Base-by-base conservation (phyloP, 164 flowering plant genomes). In the Magnolia kwangsiensis region DNA sequence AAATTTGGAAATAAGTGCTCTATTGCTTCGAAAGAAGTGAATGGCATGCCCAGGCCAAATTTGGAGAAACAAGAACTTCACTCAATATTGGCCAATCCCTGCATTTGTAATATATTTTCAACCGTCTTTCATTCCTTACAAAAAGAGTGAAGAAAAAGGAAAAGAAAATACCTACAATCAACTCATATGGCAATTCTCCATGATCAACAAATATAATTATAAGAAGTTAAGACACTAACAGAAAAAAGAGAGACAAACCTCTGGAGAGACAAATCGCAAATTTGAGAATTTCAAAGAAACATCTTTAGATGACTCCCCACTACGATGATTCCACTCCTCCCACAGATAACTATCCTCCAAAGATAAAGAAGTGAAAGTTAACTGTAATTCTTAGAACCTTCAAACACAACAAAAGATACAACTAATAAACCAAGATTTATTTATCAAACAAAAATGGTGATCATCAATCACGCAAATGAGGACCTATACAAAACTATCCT, bases 321-420 rank as follows among this genome's bases (percentile, higher is more conserved):
- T 85, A 82, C 90, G 89, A 78, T 88, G 98, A 77, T 92, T 96
- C 99, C 99, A 96, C 82, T 94, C 98, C 82, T 94, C 98, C 87
- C 85, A 90, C 55, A 96, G 79, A 78, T 96, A 96, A 84, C 98
- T 95, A 89, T 71, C 69, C 79, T 77, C 66, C 13, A 37, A 68
- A 29, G 7, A 37, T 9, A 31, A 37, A 37, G 45, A 37, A 37
- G 45, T 37, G 58, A 20, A 31, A 71, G 8, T 71, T 74, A 78
- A n/a, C n/a, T 16, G 24, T 37, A 66, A 29, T 64, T 72, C 10
- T 13, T 37, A 29, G 24, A 21, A 75, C 65, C 61, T 72, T 68
- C 13, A 23, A 72, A 51, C 37, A 14, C 16, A 0, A 55, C 18
- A 11, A 55, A 55, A 55, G 61, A 16, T 16, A 55, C 16, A 37